Evolutionary conservation across 345 rosid genomes (phyloP).

Genomic region (Euphorbia peplus): DNA sequence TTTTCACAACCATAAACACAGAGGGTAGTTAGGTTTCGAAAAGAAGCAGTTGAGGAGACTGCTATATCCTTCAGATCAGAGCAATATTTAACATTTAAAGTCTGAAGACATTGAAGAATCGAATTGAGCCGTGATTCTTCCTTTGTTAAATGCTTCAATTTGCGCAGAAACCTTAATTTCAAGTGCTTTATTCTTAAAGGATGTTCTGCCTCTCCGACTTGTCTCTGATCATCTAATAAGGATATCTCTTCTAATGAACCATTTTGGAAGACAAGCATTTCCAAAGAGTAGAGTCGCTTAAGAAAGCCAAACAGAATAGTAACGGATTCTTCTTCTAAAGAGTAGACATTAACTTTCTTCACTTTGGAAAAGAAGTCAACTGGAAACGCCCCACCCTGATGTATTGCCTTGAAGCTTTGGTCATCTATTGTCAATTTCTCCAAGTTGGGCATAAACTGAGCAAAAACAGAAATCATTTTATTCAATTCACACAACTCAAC

Average conservation of each 20-base stretch:
- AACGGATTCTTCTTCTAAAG: not conserved
- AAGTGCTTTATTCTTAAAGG: not conserved
- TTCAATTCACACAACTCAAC: not conserved
- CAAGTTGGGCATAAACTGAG: not conserved
- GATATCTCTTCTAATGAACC: slow-evolving; percentile 16
- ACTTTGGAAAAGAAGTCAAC: not conserved
- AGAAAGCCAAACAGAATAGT: slow-evolving; percentile 8
- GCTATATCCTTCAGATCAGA: not conserved
- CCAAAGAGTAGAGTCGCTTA: slow-evolving; percentile 7
- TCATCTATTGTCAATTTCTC: not conserved
- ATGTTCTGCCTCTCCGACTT: not conserved
- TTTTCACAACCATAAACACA: not conserved
- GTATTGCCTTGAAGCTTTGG: not conserved
- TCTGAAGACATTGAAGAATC: slow-evolving; percentile 4
- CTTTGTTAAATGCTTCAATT: not conserved
- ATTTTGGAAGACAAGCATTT: not conserved
- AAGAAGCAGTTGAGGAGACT: not conserved
- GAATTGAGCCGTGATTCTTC: not conserved
- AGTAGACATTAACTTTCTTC: not conserved
- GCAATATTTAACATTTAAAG: not conserved
- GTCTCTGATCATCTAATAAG: not conserved
- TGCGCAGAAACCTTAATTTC: rapidly evolving
- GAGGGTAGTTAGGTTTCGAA: slow-evolving; percentile 9
- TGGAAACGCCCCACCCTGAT: not conserved
- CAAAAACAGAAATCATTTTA: not conserved